Evolutionary conservation across 768 basidiomycete species (phyloP).

Genomic region (Exsudoporus frostii): DNA sequence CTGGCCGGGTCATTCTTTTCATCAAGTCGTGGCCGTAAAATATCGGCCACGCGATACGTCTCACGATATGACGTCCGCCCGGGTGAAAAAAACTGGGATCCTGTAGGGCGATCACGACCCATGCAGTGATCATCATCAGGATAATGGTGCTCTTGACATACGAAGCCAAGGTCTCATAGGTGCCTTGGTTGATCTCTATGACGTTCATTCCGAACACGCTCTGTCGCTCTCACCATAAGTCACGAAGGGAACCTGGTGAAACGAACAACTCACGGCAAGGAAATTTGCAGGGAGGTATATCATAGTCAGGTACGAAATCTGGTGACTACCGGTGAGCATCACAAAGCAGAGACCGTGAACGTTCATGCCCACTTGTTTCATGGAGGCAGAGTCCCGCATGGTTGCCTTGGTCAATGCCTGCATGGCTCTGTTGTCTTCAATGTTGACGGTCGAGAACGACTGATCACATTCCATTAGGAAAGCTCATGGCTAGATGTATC

Average conservation of each 20-base stretch:
- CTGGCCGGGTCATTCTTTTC: background rate
- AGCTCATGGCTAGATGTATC: background rate
- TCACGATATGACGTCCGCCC: background rate
- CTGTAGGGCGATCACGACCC: slow-evolving; percentile 57
- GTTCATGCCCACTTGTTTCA: slow-evolving; percentile 29
- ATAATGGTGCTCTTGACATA: slow-evolving; percentile 45
- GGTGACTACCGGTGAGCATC: slow-evolving; percentile 5
- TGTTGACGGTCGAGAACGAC: slow-evolving; percentile 62
- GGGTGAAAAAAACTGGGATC: slow-evolving; percentile 23
- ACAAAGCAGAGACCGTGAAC: background rate
- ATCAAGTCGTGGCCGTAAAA: background rate
- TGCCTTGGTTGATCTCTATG: slow-evolving; percentile 27
- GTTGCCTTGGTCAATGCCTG: slow-evolving; percentile 47
- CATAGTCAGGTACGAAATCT: slow-evolving; percentile 60
- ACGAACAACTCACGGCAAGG: slow-evolving; percentile 21
- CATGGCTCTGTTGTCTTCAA: slow-evolving; percentile 54
- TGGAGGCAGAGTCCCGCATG: slow-evolving; percentile 39
- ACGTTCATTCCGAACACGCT: slow-evolving; percentile 31
- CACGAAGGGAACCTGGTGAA: too few species aligned
- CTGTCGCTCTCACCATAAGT: slow-evolving; percentile 25
- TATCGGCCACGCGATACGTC: slow-evolving; percentile 22
- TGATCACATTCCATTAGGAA: slow-evolving; percentile 18
- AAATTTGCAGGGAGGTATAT: slow-evolving; percentile 58
- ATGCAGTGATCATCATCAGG: slow-evolving; percentile 50
- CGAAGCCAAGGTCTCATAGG: slow-evolving; percentile 32